Evolutionary conservation across 306 rosid genomes (phyloP), one percentile per base, ranked within the genome.

Genomic region (Vigna radiata): DNA sequence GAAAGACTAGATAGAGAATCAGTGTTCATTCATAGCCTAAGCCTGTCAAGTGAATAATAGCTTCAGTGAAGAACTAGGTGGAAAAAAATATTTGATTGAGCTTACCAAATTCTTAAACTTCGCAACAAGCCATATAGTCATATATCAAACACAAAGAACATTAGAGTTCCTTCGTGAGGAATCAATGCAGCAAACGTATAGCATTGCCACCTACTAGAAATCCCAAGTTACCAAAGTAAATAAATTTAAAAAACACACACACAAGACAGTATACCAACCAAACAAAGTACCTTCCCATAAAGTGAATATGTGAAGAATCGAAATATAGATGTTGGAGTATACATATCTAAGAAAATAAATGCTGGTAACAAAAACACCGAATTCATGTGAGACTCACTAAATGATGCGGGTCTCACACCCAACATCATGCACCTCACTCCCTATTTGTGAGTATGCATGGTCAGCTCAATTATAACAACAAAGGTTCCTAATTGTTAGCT

Each of bases 31-130:
- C 56, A 71, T 13, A 70, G 18, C 55, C 44, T 7, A 31, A 27
- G 65, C 52, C 65, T 19, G 17, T 71, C 36, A 71, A 52, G 54
- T 71, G 66, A 47, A 72, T 36, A 39, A 70, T 25, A 18, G 5
- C 56, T 61, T 31, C 10, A 53, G 49, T 48, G 7, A 56, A 79
- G 2, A 65, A 63, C 54, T 37, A 18, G 31, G 53, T 13, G 39
- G 54, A 33, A 8, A 47, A 37, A 67, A 79, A 41, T 64, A 72
- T 53, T 72, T 50, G 9, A 61, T 70, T 27, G 31, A 80, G 56
- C 27, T 80, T 27, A 72, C 29, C 53, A 62, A 6, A 46, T 19
- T 8, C 33, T 33, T 19, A 56, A 67, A 81, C 76, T 36, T 47
- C 7, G 13, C 33, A 23, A 55, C 17, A 46, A 36, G 55, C 15